A percentile compares a stretch with the other conserved stretches of the same genome.
Evolutionary conservation across 129 eudicot genomes (phyloP).

Genomic region (Pulicaria dysenterica): DNA sequence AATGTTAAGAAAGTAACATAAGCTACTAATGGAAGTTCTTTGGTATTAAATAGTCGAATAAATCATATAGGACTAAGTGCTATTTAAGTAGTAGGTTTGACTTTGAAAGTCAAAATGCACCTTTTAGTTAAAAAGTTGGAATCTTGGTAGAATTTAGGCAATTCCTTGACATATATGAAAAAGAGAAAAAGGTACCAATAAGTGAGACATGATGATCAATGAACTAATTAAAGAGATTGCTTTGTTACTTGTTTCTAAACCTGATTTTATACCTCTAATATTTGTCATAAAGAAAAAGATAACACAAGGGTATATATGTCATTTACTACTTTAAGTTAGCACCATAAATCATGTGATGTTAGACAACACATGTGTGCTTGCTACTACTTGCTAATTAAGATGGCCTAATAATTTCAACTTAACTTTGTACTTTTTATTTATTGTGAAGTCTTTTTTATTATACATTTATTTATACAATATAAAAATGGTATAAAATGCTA

Average conservation of each 20-base stretch:
- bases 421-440: neutral
- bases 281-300: conserved; percentile 2
- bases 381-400: conserved; percentile 23
- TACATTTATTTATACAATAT: no score
- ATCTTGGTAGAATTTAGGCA: neutral
- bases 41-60: neutral
- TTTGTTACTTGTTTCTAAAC: neutral
- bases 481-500: neutral
- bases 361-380: conserved; percentile 27
- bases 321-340: conserved; percentile 8
- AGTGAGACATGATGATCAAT: conserved; percentile 18
- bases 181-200: neutral
- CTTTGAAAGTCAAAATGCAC: conserved; percentile 15
- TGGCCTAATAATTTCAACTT: conserved; percentile 31
- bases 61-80: neutral
- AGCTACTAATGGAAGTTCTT: neutral
- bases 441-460: neutral
- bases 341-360: conserved; percentile 14
- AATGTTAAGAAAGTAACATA: neutral
- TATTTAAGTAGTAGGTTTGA: neutral
- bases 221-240: conserved; percentile 11
- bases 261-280: conserved; percentile 9
- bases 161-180: neutral
- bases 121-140: neutral
- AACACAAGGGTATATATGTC: conserved; percentile 7